Conservation (phyloP, 2,329 filamentous ascomycete genomes). For the Trichoderma atrobrunneum region DNA sequence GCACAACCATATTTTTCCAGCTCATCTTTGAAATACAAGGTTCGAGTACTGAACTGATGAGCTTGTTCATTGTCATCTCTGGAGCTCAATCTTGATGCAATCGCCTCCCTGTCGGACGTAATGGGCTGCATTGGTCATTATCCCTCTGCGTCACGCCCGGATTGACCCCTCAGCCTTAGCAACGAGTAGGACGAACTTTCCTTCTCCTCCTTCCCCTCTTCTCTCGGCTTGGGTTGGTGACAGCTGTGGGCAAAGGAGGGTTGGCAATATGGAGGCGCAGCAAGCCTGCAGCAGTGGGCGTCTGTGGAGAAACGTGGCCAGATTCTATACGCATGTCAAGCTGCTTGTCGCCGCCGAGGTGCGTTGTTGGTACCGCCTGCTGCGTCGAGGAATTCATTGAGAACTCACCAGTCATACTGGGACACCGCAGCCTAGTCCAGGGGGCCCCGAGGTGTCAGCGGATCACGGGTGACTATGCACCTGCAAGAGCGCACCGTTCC, state of each 20-base stretch:
- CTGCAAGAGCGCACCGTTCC: constrained; percentile 39
- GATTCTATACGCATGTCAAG: constrained; percentile 27
- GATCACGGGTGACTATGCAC: constrained; percentile 36
- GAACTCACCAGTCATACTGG: not conserved
- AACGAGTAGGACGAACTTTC: not conserved
- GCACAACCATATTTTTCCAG: not conserved
- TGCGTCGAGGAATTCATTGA: not conserved
- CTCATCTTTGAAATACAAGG: not conserved
- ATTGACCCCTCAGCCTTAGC: not conserved
- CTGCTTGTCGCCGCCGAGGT: not conserved
- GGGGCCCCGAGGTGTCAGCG: constrained; percentile 25
- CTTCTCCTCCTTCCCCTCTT: not conserved
- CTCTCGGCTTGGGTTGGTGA: not conserved
- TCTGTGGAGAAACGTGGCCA: constrained; percentile 29
- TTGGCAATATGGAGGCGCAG: constrained; percentile 18
- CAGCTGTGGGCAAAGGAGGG: not conserved
- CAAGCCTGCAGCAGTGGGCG: constrained; percentile 16
- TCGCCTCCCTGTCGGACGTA: not conserved
- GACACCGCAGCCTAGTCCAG: constrained; percentile 14
- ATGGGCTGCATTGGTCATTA: not conserved
- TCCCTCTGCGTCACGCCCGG: not conserved
- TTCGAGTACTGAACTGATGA: not conserved
- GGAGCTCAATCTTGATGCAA: not conserved
- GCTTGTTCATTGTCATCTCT: not conserved
- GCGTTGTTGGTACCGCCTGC: not conserved